Base-by-base conservation (phyloP, 805 yeast genomes). In the Yueomyces sinensis region DNA sequence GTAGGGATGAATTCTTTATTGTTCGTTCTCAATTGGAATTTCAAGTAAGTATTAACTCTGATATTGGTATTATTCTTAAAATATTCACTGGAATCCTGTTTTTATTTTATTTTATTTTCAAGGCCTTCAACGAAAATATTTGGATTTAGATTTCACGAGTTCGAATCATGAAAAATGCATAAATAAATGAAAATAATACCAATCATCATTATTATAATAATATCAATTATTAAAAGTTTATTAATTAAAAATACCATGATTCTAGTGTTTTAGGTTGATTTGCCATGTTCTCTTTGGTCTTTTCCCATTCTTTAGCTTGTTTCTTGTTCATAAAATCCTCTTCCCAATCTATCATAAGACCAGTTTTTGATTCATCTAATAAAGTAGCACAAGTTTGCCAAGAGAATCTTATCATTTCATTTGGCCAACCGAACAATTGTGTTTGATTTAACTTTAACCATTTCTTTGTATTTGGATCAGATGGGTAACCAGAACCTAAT, bases 341-440 rank as follows among this genome's bases (percentile, higher is more conserved):
- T 39, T 64, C 70, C 76, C 89, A 84, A 15, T 69, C 66, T 35
- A 84, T 72, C 1, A 62, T 62, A 1, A 67, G 59, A 0, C 67
- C 68, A 30, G 40, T 40, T 2, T 37, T 37, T 23, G 66, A 61
- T 29, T 65, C 70, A 11, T 64, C 65, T 28, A 89, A 56, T 27
- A 82, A 64, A 41, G 83, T 93, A 43, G 72, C 74, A 1, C 95
- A 74, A 0, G 98, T 91, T 46, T 83, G 91, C 99, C 99, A 91
- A 27, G 94, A 83, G 48, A 78, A 91, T 33, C 99, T 61, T 7
- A 80, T 66, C 31, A 78, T 72, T 9, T 81, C 69, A 5, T 63
- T 57, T 34, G 74, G 68, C 97, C 97, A 91, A 0, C 97, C 97
- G 57, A 82, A 82, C 13, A 89, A 62, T 13, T 68, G 69, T 51